Base-by-base conservation (phyloP, 441 rosid genomes). In the Pelargonium fulgidum region DNA sequence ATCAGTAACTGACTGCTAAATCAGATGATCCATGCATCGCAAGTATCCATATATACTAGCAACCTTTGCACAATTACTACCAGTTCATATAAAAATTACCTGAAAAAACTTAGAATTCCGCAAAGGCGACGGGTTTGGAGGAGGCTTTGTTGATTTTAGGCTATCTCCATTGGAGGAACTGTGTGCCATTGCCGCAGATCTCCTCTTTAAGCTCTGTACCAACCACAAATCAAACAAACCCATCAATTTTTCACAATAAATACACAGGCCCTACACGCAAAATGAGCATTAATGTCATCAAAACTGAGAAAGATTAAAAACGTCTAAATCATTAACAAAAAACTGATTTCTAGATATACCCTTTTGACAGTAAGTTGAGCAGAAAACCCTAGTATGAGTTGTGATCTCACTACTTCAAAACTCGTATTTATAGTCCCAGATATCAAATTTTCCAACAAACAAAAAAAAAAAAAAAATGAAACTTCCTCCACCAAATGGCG, bases 101-200 rank as follows among this genome's bases (percentile, higher is more conserved):
- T 90, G 97, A 73, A 73, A 89, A 77, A 89, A 95, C 76, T 92
- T 95, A 72, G 98, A 95, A 78, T 81, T 83, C 52, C 99, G 88
- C 58, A 95, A 77, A 68, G 98, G 99, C 72, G 99, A 92, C 33
- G 99, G 99, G 14, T 77, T 63, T 44, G 99, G 99, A 13, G 99
- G 96, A 62, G 87, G 76, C 79, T 89, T 94, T 33, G 91, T 70
- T 66, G 83, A 61, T 77, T 50, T 50, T 33, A 73, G 82, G 66
- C 80, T 81, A 73, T 85, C 84, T 41, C 88, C 89, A 68, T 89
- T 81, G 1, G 82, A 59, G 24, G 77, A 78, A 70, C 78, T 79
- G 58, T 77, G 77, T 2, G 94, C 93, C 98, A 91, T 93, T 68
- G 77, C 73, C 33, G 84, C 76, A 78, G 86, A 85, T 85, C 87